These are phyloP conservation scores for Cadophora luteo-olivacea DNA, from an alignment of 2,329 filamentous ascomycete genomes.

Conservation along the genomic window DNA sequence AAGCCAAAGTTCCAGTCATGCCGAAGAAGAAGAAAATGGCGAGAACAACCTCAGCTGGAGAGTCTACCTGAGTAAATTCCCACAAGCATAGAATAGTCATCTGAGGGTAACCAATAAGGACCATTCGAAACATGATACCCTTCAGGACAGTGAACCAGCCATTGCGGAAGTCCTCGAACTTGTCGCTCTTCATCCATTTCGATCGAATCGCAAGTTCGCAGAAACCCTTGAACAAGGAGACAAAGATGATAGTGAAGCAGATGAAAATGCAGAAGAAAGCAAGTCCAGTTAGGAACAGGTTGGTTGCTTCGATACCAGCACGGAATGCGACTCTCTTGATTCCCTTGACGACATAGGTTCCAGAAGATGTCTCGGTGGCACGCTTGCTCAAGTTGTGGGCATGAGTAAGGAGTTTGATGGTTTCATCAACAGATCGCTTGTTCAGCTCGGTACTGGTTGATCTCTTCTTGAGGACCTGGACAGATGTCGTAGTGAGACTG, in stretches of 20 bases:
- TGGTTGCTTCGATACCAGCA: conserved; percentile 84
- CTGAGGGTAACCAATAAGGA: conserved; percentile 90
- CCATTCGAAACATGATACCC: conserved; percentile 89
- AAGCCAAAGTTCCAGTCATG: conserved; percentile 77
- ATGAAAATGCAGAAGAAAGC: conserved; percentile 90
- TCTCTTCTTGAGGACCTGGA: conserved; percentile 70
- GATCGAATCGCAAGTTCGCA: conserved; percentile 79
- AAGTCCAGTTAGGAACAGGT: conserved; percentile 91
- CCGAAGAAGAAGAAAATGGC: conserved; percentile 89
- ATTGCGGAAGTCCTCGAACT: conserved; percentile 92
- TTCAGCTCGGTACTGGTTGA: conserved; percentile 53
- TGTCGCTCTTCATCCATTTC: conserved; percentile 81
- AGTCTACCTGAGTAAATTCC: conserved; percentile 89
- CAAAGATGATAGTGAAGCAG: conserved; percentile 72
- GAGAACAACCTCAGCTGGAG: conserved; percentile 82
- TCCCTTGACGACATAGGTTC: conserved; percentile 72
- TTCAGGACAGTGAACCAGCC: conserved; percentile 93
- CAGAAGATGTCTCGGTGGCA: conserved; percentile 61
- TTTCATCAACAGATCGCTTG: conserved; percentile 56
- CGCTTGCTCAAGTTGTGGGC: conserved; percentile 54
- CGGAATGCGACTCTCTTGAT: conserved; percentile 90
- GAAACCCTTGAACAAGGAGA: conserved; percentile 80
- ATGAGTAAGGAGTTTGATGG: conserved; percentile 42
- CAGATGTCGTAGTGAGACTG: conserved; percentile 74
- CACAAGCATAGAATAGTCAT: conserved; percentile 90